Percentiles rank a stretch among this genome's conserved stretches.
These are phyloP conservation scores for Phaeotremella fagi DNA, from an alignment of 768 basidiomycete genomes.

Conservation along the genomic window DNA sequence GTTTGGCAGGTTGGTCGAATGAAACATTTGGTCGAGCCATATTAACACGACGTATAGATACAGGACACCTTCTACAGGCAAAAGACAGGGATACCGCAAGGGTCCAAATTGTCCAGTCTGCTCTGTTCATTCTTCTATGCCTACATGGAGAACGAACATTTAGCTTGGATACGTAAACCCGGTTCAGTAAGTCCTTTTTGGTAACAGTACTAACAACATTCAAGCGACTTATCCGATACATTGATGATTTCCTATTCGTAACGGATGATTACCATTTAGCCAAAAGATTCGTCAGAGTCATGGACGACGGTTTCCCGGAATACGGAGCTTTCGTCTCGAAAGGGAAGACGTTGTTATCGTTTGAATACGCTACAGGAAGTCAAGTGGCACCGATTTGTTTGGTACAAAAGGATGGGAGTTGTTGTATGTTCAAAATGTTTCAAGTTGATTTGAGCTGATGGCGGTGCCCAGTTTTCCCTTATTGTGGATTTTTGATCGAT, in stretches of 20 bases:
- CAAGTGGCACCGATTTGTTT: constrained; percentile 19
- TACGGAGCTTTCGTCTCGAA: constrained; percentile 87
- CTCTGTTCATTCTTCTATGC: constrained; percentile 94
- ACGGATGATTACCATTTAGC: constrained; percentile 65
- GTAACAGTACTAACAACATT: neutral
- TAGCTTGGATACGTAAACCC: constrained; percentile 55
- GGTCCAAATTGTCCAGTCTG: constrained; percentile 89
- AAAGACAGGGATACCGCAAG: constrained; percentile 92
- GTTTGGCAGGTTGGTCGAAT: constrained; percentile 67
- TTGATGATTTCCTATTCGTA: constrained; percentile 93
- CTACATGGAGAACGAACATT: constrained; percentile 66
- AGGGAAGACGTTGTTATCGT: constrained; percentile 86
- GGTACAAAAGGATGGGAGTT: constrained; percentile 47
- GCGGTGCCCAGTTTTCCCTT: constrained; percentile 68
- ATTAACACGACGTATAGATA: constrained; percentile 14
- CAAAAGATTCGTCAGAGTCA: constrained; percentile 63
- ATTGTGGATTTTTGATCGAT: constrained; percentile 84
- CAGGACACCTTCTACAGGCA: constrained; percentile 57
- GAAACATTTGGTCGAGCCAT: neutral
- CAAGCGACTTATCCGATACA: constrained; percentile 72
- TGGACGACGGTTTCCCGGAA: constrained; percentile 81
- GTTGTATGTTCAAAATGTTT: constrained; percentile 29
- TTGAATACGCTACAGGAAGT: constrained; percentile 50
- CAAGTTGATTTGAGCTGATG: too few relatives aligned
- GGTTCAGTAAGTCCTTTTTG: constrained; percentile 57